phyloP scores from a whole-genome alignment of 495 filamentous ascomycete genomes.

The Neurospora sp. region DNA sequence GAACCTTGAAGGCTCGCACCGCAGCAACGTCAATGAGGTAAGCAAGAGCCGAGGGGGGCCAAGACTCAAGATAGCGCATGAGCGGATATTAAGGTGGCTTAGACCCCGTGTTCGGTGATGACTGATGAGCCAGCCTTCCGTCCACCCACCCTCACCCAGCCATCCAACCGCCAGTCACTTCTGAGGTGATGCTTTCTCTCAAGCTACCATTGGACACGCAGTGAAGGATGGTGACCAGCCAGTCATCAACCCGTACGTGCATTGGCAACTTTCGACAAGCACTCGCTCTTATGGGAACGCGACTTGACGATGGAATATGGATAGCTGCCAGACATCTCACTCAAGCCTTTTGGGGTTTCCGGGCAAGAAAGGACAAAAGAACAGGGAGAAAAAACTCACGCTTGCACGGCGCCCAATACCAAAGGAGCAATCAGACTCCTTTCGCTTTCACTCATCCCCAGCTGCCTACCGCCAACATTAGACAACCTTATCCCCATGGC shows the following conservation, averaged over 20 bases:
- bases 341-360: not conserved
- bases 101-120: not conserved
- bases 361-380: not conserved
- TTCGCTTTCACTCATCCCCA: not conserved
- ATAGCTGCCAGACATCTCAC: not conserved
- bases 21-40: not conserved
- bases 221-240: not conserved
- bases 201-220: not conserved
- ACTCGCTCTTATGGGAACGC: not conserved
- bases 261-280: not conserved
- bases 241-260: not conserved
- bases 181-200: not conserved
- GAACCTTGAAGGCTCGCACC: not conserved
- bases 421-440: slow-evolving; percentile 16
- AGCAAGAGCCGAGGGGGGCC: not conserved
- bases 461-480: not conserved
- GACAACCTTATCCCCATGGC: slow-evolving; percentile 10
- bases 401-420: slow-evolving; percentile 13
- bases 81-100: not conserved
- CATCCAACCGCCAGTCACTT: not conserved
- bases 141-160: not conserved
- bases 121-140: not conserved
- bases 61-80: not conserved
- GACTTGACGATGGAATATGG: not conserved
- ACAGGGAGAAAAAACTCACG: slow-evolving; percentile 6